Evolutionary conservation across 1,139 yeast genomes (phyloP), one percentile per base, ranked within the genome.

Genomic region (Pichia sp.): DNA sequence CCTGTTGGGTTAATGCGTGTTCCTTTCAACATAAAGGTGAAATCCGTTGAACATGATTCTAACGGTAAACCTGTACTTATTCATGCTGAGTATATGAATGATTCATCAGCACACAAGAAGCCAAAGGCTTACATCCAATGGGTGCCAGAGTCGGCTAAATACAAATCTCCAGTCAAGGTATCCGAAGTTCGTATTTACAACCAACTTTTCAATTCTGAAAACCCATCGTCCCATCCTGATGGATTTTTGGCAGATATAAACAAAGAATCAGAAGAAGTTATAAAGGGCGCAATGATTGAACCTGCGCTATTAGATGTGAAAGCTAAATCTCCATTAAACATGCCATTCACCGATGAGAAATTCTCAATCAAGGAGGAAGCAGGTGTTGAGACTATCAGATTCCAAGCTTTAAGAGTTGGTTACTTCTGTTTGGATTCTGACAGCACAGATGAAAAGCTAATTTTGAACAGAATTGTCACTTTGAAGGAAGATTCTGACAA

Each of bases 61-160:
- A 55, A 70, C 13, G 97, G 97, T 29, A 75, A 79, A 51, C 80
- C 90, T 53, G 74, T 75, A 23, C 83, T 82, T 71, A 81, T 95
- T 56, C 85, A 85, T 62, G 97, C 88, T 48, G 81, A 86, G 66
- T 93, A 93, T 69, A 90, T 90, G 67, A 82, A 82, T 61, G 87
- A 80, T 55, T 72, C 76, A 51, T 70, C 71, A 45, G 75, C 76
- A 50, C 80, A 78, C 65, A 72, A 70, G 63, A 88, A 87, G 67
- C 97, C 98, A 64, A 93, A 92, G 79, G 90, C 99, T 1, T 95
- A 77, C 68, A 90, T 95, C 67, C 99, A 95, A 74, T 95, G 99
- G 99, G 84, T 95, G 54, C 96, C 97, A 49, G 81, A 82, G 59
- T 75, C 84, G 16, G 75, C 77, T 44, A 78, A 79, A 57, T 75